Base-by-base conservation (phyloP, 139 green algal genomes). In the Chlamydomonas incerta region DNA sequence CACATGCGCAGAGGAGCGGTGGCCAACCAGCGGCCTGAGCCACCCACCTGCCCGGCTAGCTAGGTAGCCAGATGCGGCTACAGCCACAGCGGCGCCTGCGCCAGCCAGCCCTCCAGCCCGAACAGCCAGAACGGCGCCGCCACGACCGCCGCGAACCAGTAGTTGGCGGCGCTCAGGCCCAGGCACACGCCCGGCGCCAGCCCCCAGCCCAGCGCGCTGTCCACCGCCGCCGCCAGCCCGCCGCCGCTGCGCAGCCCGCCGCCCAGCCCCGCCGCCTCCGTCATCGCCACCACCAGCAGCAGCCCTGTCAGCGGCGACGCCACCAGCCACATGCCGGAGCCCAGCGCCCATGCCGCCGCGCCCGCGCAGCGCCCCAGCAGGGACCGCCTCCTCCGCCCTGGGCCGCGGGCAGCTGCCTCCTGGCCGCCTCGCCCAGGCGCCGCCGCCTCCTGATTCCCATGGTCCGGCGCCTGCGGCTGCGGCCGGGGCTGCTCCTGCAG, bases 41-140 rank as follows among this genome's bases (percentile, higher is more conserved):
- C n/a, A n/a, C n/a, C n/a, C n/a, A n/a, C n/a, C n/a, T n/a, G n/a
- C n/a, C n/a, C n/a, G n/a, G n/a, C n/a, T n/a, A n/a, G 41, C 41
- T 50, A 50, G 6, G 5, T 50, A 8, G 41, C 41, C 41, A 50
- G 41, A n/a, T n/a, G n/a, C 41, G 6, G 41, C 41, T 50, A 11
- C 20, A 63, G 20, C 57, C 13, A 11, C 20, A 63, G 23, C 20
- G 0, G 3, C 57, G 21, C 10, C 20, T 63, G 57, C 57, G 9
- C 23, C 57, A 63, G 20, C 55, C 55, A 62, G 20, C 63, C 79
- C 20, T n/a, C n/a, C 31, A 81, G 26, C 21, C 66, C 79, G 20
- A 75, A 85, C 66, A 76, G 66, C 79, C 79, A 85, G 6, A 85
- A 50, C 0, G 46, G 35, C 21, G 26, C 24, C 11, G 14, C 66